These are phyloP conservation scores for Yamadazyma kitorensis DNA, from an alignment of 805 yeast species.

Conservation along the genomic window DNA sequence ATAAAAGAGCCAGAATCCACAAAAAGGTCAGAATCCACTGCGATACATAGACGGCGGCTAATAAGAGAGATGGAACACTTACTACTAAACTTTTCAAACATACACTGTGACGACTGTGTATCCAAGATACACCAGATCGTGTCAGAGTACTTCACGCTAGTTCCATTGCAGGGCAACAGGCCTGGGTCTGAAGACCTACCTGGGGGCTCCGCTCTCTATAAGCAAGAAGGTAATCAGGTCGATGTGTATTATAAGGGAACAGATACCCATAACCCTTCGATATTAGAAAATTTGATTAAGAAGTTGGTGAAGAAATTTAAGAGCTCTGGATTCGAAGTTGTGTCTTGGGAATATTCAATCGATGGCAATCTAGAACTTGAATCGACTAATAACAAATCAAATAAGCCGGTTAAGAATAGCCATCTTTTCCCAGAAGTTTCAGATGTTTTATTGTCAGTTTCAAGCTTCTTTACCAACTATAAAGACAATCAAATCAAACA, in stretches of 20 bases:
- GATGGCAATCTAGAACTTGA: slow-evolving; percentile 17
- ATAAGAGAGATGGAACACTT: slow-evolving; percentile 29
- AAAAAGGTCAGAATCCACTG: too few species aligned
- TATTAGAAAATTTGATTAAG: slow-evolving; percentile 14
- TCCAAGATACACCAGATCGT: slow-evolving; percentile 24
- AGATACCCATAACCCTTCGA: slow-evolving; percentile 5
- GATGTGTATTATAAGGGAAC: slow-evolving; percentile 19
- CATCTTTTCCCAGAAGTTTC: slow-evolving; percentile 6
- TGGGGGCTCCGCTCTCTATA: slow-evolving; percentile 8
- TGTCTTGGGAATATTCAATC: slow-evolving; percentile 29
- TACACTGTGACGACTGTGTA: slow-evolving; percentile 58
- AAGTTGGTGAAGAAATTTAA: slow-evolving; percentile 23
- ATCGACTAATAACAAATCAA: slow-evolving; percentile 14
- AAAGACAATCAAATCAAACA: slow-evolving; percentile 12
- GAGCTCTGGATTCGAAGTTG: slow-evolving; percentile 36
- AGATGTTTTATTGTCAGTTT: slow-evolving; percentile 17
- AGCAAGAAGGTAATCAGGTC: slow-evolving; percentile 23
- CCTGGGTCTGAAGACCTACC: background rate
- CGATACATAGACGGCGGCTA: too few species aligned
- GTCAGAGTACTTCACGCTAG: slow-evolving; percentile 4
- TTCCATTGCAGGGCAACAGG: background rate
- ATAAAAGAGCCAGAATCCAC: too few species aligned
- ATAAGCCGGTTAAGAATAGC: background rate
- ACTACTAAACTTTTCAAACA: slow-evolving; percentile 35
- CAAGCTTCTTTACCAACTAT: slow-evolving; percentile 16